Percentiles rank a stretch among this genome's conserved stretches.
Evolutionary conservation across 345 rosid genomes (phyloP).

Genomic region (Hibiscus trionum): DNA sequence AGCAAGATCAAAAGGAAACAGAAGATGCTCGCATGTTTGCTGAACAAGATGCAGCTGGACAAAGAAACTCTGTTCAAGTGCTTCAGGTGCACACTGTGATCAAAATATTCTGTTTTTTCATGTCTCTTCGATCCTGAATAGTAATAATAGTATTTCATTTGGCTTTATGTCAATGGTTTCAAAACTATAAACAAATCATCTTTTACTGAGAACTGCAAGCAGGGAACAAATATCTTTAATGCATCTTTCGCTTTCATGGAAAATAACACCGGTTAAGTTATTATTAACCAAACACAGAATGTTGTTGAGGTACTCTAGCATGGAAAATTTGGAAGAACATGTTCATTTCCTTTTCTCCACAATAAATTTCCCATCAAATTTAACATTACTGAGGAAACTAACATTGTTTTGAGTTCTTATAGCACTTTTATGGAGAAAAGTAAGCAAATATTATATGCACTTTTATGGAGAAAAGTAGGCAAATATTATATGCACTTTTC

Average conservation of each 20-base stretch:
- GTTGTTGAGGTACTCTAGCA: not conserved
- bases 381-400: not conserved
- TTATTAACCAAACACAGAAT: not conserved
- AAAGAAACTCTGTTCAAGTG: constrained; percentile 85
- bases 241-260: not conserved
- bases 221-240: not conserved
- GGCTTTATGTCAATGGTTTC: not conserved
- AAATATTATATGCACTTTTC: not conserved
- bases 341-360: not conserved
- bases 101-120: not conserved
- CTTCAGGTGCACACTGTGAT: constrained; percentile 45
- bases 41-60: constrained; percentile 96
- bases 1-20: constrained; percentile 92
- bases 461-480: not conserved
- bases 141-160: not conserved
- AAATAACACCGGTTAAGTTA: not conserved
- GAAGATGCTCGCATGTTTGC: constrained; percentile 98
- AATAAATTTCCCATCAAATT: not conserved
- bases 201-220: not conserved
- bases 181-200: not conserved
- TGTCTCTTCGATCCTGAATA: not conserved
- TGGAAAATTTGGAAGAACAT: not conserved
- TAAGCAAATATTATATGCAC: not conserved
- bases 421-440: not conserved
- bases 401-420: no score